Evolutionary conservation across 257 asterid species (phyloP), one percentile per base, ranked within the genome.

Genomic region (Solanum commersonii): DNA sequence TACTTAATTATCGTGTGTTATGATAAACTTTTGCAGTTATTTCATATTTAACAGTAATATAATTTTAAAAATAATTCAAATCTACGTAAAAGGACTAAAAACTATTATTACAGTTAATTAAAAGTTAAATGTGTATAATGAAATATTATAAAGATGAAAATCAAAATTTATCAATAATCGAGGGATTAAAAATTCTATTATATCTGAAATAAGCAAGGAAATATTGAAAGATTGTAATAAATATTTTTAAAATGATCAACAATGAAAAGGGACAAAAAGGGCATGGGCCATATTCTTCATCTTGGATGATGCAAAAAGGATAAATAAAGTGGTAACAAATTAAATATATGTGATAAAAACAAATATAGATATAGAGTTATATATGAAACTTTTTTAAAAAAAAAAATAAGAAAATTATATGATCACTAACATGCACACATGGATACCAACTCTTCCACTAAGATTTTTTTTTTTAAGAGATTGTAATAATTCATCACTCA

Each of bases 191-290:
- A 72, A 22, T 33, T 6, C 2, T 16, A 72, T 72, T 33, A 8
- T 33, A 16, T 33, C 79, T 35, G 25, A 33, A 72, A 72, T 18
- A 72, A 72, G 8, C 7, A 31, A 71, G 42, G 31, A 33, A 34
- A 60, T n/a, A 33, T 34, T 60, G 16, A 59, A 59, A 12, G 12
- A 33, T 34, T 25, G 27, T 56, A 78, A 85, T 40, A 37, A 67
- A 81, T 81, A 81, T 46, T 49, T 72, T 46, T 0, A 0, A 65
- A 84, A 60, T 23, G 31, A n/a, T n/a, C 27, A 33, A 85, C 11
- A 63, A 89, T 56, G 25, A 83, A 81, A 91, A 86, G 49, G 84
- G 91, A 89, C 94, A 92, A 89, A 92, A 90, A 86, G 88, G 89
- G 38, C 25, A 89, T 67, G 85, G 90, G 38, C 79, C 92, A 88